A percentile compares a stretch with the other conserved stretches of the same genome.
These are phyloP conservation scores for Skeletonema potamos DNA, from an alignment of 108 stramenopile species.

Conservation along the genomic window DNA sequence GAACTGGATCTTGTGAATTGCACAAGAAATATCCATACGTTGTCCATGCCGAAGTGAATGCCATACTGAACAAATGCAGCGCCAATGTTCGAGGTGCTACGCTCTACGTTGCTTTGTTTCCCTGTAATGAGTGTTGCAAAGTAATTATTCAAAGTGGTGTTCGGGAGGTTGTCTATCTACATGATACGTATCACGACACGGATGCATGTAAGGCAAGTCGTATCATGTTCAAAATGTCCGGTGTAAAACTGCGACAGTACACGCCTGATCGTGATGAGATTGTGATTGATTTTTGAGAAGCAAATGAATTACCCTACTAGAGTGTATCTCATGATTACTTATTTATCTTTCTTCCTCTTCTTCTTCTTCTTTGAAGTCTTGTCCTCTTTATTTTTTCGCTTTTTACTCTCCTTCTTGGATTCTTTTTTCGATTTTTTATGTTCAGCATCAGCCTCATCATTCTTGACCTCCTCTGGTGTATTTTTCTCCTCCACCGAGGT, in stretches of 20 bases:
- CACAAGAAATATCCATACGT: slow-evolving; percentile 98
- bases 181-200: slow-evolving; percentile 91
- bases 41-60: slow-evolving; percentile 98
- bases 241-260: slow-evolving; percentile 68
- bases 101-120: slow-evolving; percentile 96
- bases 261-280: slow-evolving; percentile 37
- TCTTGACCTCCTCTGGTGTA: neutral
- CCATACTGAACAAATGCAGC: slow-evolving; percentile 94
- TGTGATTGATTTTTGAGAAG: slow-evolving; percentile 18
- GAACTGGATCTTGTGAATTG: slow-evolving; percentile 42
- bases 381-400: slow-evolving; percentile 14
- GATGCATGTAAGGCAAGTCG: slow-evolving; percentile 87
- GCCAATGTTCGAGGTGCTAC: slow-evolving; percentile 80
- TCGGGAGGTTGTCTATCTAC: slow-evolving; percentile 91
- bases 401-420: slow-evolving; percentile 31
- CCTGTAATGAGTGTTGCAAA: slow-evolving; percentile 97
- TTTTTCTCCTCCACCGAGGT: neutral
- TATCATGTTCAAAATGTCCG: slow-evolving; percentile 89
- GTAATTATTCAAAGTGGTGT: slow-evolving; percentile 97
- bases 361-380: neutral
- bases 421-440: slow-evolving; percentile 7
- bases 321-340: slow-evolving; percentile 1
- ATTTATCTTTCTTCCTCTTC: neutral
- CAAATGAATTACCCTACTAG: slow-evolving; percentile 3
- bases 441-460: neutral